Evolutionary conservation across 768 basidiomycete species (phyloP), one percentile per base, ranked within the genome.

Genomic region (Chalciporus sphaerocephalus): DNA sequence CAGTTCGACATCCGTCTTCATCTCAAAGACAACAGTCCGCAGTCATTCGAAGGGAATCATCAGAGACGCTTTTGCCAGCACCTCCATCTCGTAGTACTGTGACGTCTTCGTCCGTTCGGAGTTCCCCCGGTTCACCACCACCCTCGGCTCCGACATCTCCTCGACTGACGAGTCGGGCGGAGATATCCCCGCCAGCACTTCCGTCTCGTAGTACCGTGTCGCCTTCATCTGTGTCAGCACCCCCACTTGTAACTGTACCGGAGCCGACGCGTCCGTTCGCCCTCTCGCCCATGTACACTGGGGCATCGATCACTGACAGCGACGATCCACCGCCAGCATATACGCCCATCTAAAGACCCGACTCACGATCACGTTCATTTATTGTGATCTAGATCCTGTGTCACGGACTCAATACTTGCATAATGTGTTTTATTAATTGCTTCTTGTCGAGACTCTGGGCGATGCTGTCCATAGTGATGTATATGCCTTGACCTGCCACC

Each of bases 271-370:
- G 42, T 15, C 43, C 51, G 5, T 17, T 22, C 33, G 32, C 35
- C 12, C 33, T 54, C 9, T 9, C 43, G 5, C 40, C 50, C 13
- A 42, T 47, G 37, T 10, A 44, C 9, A 60, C 63, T 0, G 63
- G 52, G 12, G 23, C 24, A 23, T 40, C 46, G 12, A 41, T 17
- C n/a, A 40, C 25, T 20, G 15, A 16, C 6, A 20, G 33, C 17
- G 47, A 40, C 2, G 64, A 61, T 2, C 50, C 61, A 22, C 61
- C 61, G 10, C 61, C 61, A 11, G 56, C 64, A 22, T 63, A 63
- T 11, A 66, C 61, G 16, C 52, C 53, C 12, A 4, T 51, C 2
- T 53, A 22, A 64, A 12, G n/a, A 15, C 25, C 8, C n/a, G 12
- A 30, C 28, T n/a, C n/a, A 15, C 28, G 27, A 15, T 30, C 28